Evolutionary conservation across 192 early-diverging fungal species (phyloP).

Genomic region (Physocladia obscura): DNA sequence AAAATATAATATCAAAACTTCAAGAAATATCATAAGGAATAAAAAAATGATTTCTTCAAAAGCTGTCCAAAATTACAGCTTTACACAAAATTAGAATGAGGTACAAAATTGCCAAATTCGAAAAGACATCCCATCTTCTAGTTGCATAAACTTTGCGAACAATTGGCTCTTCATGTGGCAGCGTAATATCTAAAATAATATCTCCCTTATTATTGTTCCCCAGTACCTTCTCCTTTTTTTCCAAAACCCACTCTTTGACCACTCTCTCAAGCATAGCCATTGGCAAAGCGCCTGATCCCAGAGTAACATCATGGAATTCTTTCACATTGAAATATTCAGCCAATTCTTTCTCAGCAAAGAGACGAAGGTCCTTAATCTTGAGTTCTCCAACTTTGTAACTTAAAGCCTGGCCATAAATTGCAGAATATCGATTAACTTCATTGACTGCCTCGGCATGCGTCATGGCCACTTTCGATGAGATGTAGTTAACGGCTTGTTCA

Average conservation of each 20-base stretch:
- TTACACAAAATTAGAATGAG: background rate
- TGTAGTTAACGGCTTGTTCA: conserved; percentile 24
- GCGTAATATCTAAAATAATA: no score
- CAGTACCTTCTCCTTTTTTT: background rate
- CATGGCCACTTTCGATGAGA: conserved; percentile 17
- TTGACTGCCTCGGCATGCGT: conserved; percentile 16
- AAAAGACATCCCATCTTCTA: no score
- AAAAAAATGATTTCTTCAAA: background rate
- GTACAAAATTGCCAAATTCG: background rate
- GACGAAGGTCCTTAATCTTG: conserved; percentile 33
- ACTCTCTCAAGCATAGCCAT: conserved; percentile 12
- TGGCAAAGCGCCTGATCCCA: conserved; percentile 11
- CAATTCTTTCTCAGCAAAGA: conserved; percentile 28
- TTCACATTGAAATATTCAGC: conserved; percentile 31
- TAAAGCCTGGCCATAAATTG: conserved; percentile 37
- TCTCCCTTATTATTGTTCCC: no score
- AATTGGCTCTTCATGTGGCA: no score
- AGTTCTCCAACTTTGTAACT: conserved; percentile 44
- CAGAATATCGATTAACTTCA: conserved; percentile 36
- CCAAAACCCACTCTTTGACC: conserved; percentile 18
- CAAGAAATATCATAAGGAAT: no score
- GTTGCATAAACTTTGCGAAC: no score
- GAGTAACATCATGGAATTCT: conserved; percentile 34
- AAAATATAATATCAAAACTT: no score
- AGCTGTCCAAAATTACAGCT: background rate